Evolutionary conservation across 176 grass and related monocot species (phyloP), one percentile per base, ranked within the genome.

Genomic region (Oryza meyeriana): DNA sequence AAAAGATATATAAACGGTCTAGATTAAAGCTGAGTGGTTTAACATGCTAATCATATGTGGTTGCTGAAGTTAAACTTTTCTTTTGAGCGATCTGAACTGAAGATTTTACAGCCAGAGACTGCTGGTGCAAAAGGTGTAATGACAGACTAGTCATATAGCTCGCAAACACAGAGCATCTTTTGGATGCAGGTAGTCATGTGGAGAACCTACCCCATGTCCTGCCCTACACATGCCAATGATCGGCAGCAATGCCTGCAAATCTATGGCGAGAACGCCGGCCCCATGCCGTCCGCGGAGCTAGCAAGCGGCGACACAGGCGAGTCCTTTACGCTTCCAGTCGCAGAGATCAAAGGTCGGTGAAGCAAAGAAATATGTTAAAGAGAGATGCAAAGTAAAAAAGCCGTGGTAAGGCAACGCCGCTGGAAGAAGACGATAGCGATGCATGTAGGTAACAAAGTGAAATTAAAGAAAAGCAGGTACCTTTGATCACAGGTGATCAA

Each of bases 361-460:
- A 48, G 28, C 3, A 18, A 59, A 13, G 12, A 18, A 74, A 64
- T 25, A 40, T 40, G 58, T 22, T 22, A 65, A 65, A 25, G 67
- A 30, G 80, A 61, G 58, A 62, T 75, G 69, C 61, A 88, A 88
- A 84, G 61, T 61, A 59, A 88, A 84, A 88, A 69, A 48, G 35
- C 14, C 73, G 26, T 64, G 72, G 66, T 63, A 64, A 81, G 73
- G 66, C 36, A 71, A 80, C 22, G 24, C 8, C 57, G 42, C 41
- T 36, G 74, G 85, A 82, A 76, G 73, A 82, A 61, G 55, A 6
- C 22, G 6, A 24, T 77, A 7, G 0, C 7, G 8, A 22, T 78
- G 58, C 73, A 31, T 52, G 64, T n/a, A 27, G 69, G 22, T 62
- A 58, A 12, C 77, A 81, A 87, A 76, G 85, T 77, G 72, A 77